Percentiles rank a stretch among this genome's conserved stretches.
These are phyloP conservation scores for Austroboletus eburneus DNA, from an alignment of 768 basidiomycete genomes.

Conservation along the genomic window DNA sequence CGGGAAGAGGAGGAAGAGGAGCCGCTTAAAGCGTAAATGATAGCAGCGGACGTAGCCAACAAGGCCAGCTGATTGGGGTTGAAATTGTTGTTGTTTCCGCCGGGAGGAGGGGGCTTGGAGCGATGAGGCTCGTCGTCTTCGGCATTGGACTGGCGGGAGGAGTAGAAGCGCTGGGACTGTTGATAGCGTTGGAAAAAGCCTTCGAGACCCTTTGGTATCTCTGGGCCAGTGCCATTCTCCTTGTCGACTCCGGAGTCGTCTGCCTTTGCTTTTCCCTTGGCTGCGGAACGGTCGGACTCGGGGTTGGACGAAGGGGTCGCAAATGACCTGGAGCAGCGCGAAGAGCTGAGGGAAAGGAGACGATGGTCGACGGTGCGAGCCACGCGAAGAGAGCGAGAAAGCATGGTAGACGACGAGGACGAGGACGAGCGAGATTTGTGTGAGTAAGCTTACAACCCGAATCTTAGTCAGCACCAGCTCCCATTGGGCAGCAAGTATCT, in stretches of 20 bases:
- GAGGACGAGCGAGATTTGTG: neutral
- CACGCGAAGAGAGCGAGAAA: constrained; percentile 59
- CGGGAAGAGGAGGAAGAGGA: constrained; percentile 50
- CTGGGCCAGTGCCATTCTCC: constrained; percentile 27
- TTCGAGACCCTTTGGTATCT: constrained; percentile 64
- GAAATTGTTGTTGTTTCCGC: constrained; percentile 46
- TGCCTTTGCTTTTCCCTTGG: constrained; percentile 35
- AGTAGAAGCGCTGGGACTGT: constrained; percentile 33
- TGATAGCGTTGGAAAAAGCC: constrained; percentile 75
- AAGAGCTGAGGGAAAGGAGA: constrained; percentile 31
- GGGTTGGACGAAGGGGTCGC: constrained; percentile 44
- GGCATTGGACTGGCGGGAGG: constrained; percentile 25
- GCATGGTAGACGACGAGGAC: constrained; percentile 37
- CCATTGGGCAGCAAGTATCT: too few relatives aligned
- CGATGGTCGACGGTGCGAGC: constrained; percentile 42
- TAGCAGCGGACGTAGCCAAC: constrained; percentile 54
- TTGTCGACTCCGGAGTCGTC: constrained; percentile 32
- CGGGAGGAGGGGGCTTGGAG: constrained; percentile 47
- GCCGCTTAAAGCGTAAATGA: constrained; percentile 57
- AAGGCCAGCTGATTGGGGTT: constrained; percentile 55
- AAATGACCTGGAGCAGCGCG: constrained; percentile 39
- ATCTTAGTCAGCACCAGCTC: constrained; percentile 17
- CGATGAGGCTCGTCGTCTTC: constrained; percentile 32
- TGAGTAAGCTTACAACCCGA: too few relatives aligned
- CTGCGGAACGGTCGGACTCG: constrained; percentile 12